Base-by-base conservation (phyloP, 1,284 basidiomycete genomes). In the Marasmius tenuissimus region DNA sequence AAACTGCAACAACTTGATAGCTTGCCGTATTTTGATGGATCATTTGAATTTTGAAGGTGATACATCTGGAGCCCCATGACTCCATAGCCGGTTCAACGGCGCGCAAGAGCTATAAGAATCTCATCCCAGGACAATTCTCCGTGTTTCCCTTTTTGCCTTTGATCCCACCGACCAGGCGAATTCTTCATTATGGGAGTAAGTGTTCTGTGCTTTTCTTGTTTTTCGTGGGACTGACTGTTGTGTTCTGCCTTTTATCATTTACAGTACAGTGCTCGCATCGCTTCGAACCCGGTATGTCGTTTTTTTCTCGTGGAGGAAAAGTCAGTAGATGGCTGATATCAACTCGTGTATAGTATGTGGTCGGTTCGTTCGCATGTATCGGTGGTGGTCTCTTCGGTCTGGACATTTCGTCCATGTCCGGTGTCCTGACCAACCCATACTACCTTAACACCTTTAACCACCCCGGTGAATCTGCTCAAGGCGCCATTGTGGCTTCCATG, bases 391-490 rank as follows among this genome's bases (percentile, higher is more conserved):
- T 92, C 50, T 91, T 91, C 71, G 89, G 90, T 69, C 71, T 91
- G 76, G 90, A 92, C 80, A 92, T 92, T 69, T 90, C 85, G 64
- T 87, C 88, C 71, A 91, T 92, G 90, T 89, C 88, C 63, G 89
- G 86, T n/a, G 88, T 91, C 55, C 75, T 91, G 68, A 87, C 76
- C 66, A 90, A 88, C 67, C 72, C 81, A 11, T 76, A 81, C 37
- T 90, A 89, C 70, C 73, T 82, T 59, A 72, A 69, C 0, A 75
- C 77, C 8, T 89, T 88, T 69, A 67, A 76, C 56, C 68, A 77
- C 63, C 85, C 86, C 6, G 69, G 72, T 37, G 76, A 84, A 4
- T 81, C 79, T 64, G 81, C 80, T 3, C 88, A 91, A 74, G 90
- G 91, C 45, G 89, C 82, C 9, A 92, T 92, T 52, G 86, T 89